Evolutionary conservation across 148 eudicot genomes (phyloP).

Genomic region (Linanthus parryae): DNA sequence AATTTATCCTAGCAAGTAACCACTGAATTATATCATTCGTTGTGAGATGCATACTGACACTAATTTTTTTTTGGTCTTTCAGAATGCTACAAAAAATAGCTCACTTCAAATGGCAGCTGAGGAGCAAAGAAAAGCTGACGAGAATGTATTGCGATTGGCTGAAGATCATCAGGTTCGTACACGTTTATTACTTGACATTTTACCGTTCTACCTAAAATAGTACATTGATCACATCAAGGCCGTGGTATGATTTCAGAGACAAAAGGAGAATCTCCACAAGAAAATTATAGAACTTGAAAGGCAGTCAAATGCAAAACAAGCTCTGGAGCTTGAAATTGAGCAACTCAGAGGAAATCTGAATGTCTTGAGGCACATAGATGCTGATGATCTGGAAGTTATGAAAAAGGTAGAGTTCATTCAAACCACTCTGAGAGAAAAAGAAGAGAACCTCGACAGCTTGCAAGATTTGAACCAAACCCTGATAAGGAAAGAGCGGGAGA

Average conservation of each 20-base stretch:
- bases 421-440: slow-evolving; percentile 65
- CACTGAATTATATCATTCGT: too few relatives aligned
- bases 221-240: background rate
- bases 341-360: slow-evolving; percentile 59
- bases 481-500: slow-evolving; percentile 71
- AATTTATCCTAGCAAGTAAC: too few relatives aligned
- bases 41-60: too few relatives aligned
- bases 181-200: too few relatives aligned
- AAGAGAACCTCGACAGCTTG: slow-evolving; percentile 54
- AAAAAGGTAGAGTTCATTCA: slow-evolving; percentile 54
- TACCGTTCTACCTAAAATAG: too few relatives aligned
- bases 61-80: too few relatives aligned
- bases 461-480: slow-evolving; percentile 76
- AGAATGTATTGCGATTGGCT: slow-evolving; percentile 64
- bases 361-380: slow-evolving; percentile 77
- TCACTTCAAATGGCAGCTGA: slow-evolving; percentile 59
- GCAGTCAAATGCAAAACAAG: slow-evolving; percentile 80
- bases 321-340: slow-evolving; percentile 78
- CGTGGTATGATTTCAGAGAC: slow-evolving; percentile 40
- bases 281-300: slow-evolving; percentile 63
- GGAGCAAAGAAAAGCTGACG: slow-evolving; percentile 76
- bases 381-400: slow-evolving; percentile 68
- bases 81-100: slow-evolving; percentile 64
- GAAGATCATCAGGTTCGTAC: slow-evolving; percentile 71
- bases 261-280: slow-evolving; percentile 70